phyloP scores from a whole-genome alignment of 805 yeast species.

The Candida cerambycidarum region DNA sequence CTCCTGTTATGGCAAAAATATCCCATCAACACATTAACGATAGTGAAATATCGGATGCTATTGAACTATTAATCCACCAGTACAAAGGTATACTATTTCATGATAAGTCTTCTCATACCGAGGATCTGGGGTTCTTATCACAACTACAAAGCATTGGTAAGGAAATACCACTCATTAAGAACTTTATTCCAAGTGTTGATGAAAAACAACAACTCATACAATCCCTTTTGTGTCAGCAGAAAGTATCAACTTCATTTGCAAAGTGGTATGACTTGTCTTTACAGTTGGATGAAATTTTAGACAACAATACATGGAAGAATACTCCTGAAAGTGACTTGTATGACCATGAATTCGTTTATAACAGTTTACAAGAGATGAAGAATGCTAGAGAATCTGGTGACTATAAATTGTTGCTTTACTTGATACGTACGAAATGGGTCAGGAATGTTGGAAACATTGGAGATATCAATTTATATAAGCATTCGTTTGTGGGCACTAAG shows the following conservation, averaged over 20 bases:
- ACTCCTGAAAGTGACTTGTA: constrained; percentile 62
- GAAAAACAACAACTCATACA: constrained; percentile 24
- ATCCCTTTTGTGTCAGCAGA: constrained; percentile 29
- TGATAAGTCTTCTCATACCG: background rate
- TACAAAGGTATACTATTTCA: constrained; percentile 10
- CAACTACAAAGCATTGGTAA: constrained; percentile 5
- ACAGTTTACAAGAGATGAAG: constrained; percentile 54
- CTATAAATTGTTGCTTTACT: constrained; percentile 59
- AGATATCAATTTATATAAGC: constrained; percentile 70
- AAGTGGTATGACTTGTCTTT: constrained; percentile 70
- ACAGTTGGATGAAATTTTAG: constrained; percentile 62
- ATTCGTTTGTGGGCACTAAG: constrained; percentile 85
- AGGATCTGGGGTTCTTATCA: constrained; percentile 8
- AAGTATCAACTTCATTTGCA: constrained; percentile 41
- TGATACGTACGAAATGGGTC: constrained; percentile 81
- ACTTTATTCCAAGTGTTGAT: constrained; percentile 10
- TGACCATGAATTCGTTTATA: constrained; percentile 63
- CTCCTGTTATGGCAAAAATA: background rate
- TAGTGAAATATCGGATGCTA: constrained; percentile 15
- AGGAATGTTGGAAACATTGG: constrained; percentile 88
- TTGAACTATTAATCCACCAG: constrained; percentile 15
- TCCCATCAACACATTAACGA: background rate
- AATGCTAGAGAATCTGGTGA: constrained; percentile 59
- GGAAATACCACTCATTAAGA: background rate
- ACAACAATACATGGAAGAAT: constrained; percentile 72